A percentile compares a stretch with the other conserved stretches of the same genome.
Conservation (phyloP, 495 filamentous ascomycete genomes). For the Xylaria palmicola region DNA sequence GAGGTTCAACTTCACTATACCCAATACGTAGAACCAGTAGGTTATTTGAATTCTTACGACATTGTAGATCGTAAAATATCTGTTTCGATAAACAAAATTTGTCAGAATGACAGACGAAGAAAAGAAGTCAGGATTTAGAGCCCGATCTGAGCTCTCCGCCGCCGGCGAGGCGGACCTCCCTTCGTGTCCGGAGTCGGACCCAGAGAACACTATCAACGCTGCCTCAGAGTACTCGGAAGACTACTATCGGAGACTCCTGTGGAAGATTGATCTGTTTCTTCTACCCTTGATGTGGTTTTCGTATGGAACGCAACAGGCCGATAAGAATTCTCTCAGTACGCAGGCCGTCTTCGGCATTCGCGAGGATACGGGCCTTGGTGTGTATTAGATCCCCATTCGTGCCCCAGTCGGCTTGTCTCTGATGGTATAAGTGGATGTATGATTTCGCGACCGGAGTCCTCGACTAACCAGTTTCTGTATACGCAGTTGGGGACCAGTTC, state of each 20-base stretch:
- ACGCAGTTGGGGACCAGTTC: slow-evolving; percentile 22
- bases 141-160: neutral
- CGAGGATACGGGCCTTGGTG: slow-evolving; percentile 23
- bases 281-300: slow-evolving; percentile 30
- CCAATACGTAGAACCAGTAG: no score
- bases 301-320: slow-evolving; percentile 25
- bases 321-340: slow-evolving; percentile 24
- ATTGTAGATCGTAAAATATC: no score
- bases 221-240: slow-evolving; percentile 23
- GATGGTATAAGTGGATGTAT: no score
- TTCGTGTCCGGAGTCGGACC: neutral
- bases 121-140: no score
- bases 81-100: no score
- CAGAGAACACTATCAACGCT: neutral
- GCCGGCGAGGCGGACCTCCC: neutral
- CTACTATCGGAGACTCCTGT: slow-evolving; percentile 17
- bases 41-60: no score
- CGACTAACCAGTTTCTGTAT: no score
- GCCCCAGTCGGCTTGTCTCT: no score
- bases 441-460: no score
- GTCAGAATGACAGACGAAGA: no score
- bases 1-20: neutral
- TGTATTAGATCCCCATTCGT: no score
- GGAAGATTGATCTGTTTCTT: slow-evolving; percentile 25
- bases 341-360: slow-evolving; percentile 28